These are phyloP conservation scores for Lyophyllum semitale DNA, from an alignment of 768 basidiomycete species.

Conservation along the genomic window DNA sequence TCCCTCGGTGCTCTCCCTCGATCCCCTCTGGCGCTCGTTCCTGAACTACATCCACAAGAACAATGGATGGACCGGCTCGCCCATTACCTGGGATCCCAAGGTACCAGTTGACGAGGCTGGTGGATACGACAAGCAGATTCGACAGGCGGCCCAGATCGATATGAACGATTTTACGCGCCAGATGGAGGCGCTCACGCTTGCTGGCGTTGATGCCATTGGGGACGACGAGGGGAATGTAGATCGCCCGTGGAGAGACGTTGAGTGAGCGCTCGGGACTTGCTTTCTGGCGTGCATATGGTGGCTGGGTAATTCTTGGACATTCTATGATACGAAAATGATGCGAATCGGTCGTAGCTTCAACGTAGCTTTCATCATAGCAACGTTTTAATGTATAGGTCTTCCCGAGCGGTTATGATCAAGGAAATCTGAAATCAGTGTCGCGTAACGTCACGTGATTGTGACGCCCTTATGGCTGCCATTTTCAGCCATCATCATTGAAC, in stretches of 20 bases:
- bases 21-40: constrained; percentile 62
- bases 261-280: constrained; percentile 1
- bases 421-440: not conserved
- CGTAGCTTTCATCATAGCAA: too few relatives aligned
- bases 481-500: not conserved
- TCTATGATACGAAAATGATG: too few relatives aligned
- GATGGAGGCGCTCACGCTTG: constrained; percentile 27
- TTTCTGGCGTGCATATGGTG: too few relatives aligned
- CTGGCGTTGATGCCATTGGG: constrained; percentile 12
- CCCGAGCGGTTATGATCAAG: too few relatives aligned
- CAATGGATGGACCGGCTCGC: constrained; percentile 55
- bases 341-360: too few relatives aligned
- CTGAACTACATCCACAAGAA: constrained; percentile 52
- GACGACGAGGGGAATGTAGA: constrained; percentile 21
- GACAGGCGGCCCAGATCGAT: constrained; percentile 26
- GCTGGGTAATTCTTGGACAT: not conserved
- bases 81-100: constrained; percentile 36
- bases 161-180: constrained; percentile 35
- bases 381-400: too few relatives aligned
- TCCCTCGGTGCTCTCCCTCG: constrained; percentile 55
- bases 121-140: constrained; percentile 21
- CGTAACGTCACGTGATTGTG: not conserved
- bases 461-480: not conserved
- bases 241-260: constrained; percentile 21
- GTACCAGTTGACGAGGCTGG: constrained; percentile 20